phyloP scores from a whole-genome alignment of 257 asterid genomes.

The Fraxinus excelsior region DNA sequence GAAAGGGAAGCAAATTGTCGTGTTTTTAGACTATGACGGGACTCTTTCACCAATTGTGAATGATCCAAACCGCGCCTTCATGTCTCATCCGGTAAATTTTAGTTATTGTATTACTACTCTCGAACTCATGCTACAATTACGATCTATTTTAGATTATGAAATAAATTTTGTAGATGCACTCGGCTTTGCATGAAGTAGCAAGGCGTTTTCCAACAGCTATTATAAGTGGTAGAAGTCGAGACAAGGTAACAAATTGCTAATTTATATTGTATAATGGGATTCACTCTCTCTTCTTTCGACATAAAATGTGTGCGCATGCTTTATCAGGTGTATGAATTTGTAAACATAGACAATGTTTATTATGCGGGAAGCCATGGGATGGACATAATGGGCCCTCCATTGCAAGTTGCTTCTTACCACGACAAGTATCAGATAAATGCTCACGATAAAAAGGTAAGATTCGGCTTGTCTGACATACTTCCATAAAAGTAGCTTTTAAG shows the following conservation, averaged over 20 bases:
- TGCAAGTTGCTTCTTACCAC: conserved; percentile 43
- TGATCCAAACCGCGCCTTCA: conserved; percentile 80
- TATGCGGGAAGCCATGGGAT: conserved; percentile 97
- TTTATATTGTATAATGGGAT: not conserved
- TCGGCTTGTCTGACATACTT: not conserved
- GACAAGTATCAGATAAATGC: conserved; percentile 47
- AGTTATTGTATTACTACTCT: not conserved
- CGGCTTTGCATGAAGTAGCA: conserved; percentile 67
- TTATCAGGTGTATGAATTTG: conserved; percentile 72
- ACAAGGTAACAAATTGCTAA: conserved; percentile 48
- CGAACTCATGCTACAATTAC: not conserved
- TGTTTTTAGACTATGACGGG: conserved; percentile 83
- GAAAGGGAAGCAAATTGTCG: conserved; percentile 54
- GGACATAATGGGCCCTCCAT: conserved; percentile 84
- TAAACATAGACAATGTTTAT: conserved; percentile 66
- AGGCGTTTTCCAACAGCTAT: conserved; percentile 74
- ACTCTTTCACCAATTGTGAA: conserved; percentile 77
- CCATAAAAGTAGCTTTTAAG: not conserved
- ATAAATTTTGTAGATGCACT: conserved; percentile 60
- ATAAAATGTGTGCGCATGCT: not conserved
- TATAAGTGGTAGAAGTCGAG: conserved; percentile 80
- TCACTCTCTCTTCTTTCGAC: not conserved
- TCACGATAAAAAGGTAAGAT: conserved; percentile 40
- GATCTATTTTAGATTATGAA: not conserved
- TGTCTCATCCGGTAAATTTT: conserved; percentile 66